These are phyloP conservation scores for Huntiella decipiens DNA, from an alignment of 2,329 filamentous ascomycete genomes.

Conservation along the genomic window DNA sequence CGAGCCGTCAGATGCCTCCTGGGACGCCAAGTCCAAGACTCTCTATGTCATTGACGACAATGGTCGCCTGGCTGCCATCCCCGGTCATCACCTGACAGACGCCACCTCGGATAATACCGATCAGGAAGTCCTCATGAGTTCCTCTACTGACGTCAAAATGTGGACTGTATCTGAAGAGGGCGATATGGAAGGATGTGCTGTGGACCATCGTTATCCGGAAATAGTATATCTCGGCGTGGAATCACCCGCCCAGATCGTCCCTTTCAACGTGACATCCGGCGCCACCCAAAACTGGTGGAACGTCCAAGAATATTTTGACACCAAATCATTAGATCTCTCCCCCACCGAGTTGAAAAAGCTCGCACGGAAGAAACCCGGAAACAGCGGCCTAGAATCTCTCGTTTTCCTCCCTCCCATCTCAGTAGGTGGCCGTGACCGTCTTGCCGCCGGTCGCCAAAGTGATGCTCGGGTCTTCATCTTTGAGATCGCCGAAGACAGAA, in stretches of 20 bases:
- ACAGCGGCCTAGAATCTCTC: slow-evolving; percentile 7
- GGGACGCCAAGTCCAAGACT: slow-evolving; percentile 4
- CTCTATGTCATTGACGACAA: slow-evolving; percentile 11
- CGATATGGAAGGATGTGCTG: slow-evolving; percentile 8
- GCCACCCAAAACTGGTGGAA: slow-evolving; percentile 6
- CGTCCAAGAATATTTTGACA: neutral
- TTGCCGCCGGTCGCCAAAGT: slow-evolving; percentile 8
- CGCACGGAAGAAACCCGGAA: slow-evolving; percentile 5
- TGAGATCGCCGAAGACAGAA: slow-evolving; percentile 4
- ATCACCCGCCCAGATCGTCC: slow-evolving; percentile 5
- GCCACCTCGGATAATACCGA: neutral
- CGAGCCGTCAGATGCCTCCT: slow-evolving; percentile 10
- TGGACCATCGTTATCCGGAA: slow-evolving; percentile 8
- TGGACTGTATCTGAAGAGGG: slow-evolving; percentile 7
- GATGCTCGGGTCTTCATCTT: slow-evolving; percentile 9
- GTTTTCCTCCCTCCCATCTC: slow-evolving; percentile 4
- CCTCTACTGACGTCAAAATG: slow-evolving; percentile 3
- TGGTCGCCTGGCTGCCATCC: slow-evolving; percentile 8
- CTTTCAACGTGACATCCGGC: slow-evolving; percentile 8
- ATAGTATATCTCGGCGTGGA: slow-evolving; percentile 10
- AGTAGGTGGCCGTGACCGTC: neutral
- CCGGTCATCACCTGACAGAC: slow-evolving; percentile 2
- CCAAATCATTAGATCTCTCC: neutral
- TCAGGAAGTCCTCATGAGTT: neutral
- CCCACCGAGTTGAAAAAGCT: slow-evolving; percentile 5